Percentiles rank a stretch among this genome's conserved stretches.
Evolutionary conservation across 2,329 filamentous ascomycete species (phyloP).

Genomic region (Aspergillus sp.): DNA sequence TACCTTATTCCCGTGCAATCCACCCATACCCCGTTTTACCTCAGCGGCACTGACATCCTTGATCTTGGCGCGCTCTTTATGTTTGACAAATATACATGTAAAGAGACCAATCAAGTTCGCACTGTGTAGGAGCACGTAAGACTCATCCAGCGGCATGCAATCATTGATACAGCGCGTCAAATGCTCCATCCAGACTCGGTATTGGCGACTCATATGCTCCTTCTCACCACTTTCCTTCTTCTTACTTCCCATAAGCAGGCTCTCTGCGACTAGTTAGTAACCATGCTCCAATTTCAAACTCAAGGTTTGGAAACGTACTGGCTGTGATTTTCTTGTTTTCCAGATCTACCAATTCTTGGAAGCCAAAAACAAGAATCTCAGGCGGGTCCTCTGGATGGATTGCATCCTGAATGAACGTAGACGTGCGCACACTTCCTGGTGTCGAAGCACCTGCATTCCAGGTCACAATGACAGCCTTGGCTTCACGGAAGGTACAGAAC

Average conservation of each 20-base stretch:
- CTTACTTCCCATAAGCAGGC: constrained; percentile 74
- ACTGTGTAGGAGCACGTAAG: constrained; percentile 85
- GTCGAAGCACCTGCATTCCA: constrained; percentile 98
- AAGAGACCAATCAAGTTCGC: constrained; percentile 91
- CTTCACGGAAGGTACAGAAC: constrained; percentile 81
- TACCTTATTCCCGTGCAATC: constrained; percentile 89
- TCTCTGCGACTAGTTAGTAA: constrained; percentile 54
- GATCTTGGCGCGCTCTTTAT: constrained; percentile 72
- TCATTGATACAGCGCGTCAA: constrained; percentile 80
- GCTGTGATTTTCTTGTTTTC: constrained; percentile 97
- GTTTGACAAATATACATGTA: constrained; percentile 91
- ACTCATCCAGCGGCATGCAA: constrained; percentile 71
- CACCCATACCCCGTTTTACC: constrained; percentile 94
- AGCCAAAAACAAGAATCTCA: constrained; percentile 92
- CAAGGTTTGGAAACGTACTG: constrained; percentile 52
- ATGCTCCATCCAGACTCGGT: constrained; percentile 94
- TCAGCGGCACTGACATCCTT: constrained; percentile 75
- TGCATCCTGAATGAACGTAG: constrained; percentile 76
- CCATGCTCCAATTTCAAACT: neutral
- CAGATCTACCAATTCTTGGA: constrained; percentile 96
- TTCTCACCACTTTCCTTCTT: constrained; percentile 77
- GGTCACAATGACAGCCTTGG: constrained; percentile 79
- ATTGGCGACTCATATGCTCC: constrained; percentile 95
- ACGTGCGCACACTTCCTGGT: constrained; percentile 77
- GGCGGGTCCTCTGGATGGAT: constrained; percentile 75